Conservation (phyloP, 768 basidiomycete genomes). For the Lyophyllum decastes region DNA sequence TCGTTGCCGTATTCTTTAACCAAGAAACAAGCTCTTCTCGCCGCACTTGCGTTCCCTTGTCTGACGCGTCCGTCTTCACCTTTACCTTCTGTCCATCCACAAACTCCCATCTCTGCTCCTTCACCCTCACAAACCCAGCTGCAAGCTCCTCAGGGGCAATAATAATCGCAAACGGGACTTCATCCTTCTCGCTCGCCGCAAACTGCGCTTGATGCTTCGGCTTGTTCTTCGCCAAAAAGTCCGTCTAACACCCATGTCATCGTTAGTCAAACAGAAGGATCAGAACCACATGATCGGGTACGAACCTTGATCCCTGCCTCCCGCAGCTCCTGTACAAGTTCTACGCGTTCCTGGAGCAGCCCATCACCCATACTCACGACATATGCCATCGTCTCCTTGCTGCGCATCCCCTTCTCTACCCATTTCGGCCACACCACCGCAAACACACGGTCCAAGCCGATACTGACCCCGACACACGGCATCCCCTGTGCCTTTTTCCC, state of each 20-base stretch:
- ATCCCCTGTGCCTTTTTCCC: constrained; percentile 64
- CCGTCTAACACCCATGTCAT: constrained; percentile 52
- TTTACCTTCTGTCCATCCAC: constrained; percentile 74
- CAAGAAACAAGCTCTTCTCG: constrained; percentile 63
- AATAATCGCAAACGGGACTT: constrained; percentile 91
- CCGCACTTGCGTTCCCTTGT: constrained; percentile 67
- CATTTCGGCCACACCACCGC: constrained; percentile 88
- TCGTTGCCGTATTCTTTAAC: constrained; percentile 53
- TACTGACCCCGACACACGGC: constrained; percentile 91
- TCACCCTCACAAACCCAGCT: constrained; percentile 84
- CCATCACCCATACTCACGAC: constrained; percentile 93
- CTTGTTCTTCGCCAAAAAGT: constrained; percentile 91
- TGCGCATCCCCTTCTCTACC: constrained; percentile 75
- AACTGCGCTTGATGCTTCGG: constrained; percentile 89
- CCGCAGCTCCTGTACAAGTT: constrained; percentile 76
- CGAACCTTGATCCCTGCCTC: constrained; percentile 86
- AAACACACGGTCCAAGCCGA: constrained; percentile 93
- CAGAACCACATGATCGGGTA: constrained; percentile 3
- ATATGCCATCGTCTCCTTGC: constrained; percentile 91
- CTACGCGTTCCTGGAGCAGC: constrained; percentile 81
- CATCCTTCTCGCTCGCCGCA: constrained; percentile 86
- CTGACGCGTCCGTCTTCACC: constrained; percentile 44
- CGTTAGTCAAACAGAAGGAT: neutral
- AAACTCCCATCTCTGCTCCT: constrained; percentile 86
- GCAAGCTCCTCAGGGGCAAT: constrained; percentile 87